Evolutionary conservation across 129 eudicot genomes (phyloP).

Genomic region (Pseudognaphalium luteoalbum): DNA sequence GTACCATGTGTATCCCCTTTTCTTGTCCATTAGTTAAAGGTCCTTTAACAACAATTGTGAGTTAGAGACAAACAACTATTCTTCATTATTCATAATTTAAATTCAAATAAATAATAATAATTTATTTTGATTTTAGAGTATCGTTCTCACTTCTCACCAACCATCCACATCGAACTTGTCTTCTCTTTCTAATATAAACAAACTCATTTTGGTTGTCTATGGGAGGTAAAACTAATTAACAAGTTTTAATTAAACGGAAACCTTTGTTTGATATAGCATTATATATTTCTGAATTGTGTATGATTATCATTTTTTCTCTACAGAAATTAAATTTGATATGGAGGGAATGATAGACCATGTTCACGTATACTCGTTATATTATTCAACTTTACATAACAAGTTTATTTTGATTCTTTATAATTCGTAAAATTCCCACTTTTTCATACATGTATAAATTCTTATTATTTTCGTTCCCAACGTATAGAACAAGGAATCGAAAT

Average conservation of each 20-base stretch:
- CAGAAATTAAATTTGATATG: too few species aligned
- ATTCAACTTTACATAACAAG: too few species aligned
- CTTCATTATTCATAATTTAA: neutral
- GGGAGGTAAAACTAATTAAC: conserved; percentile 2
- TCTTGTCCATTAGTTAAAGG: conserved; percentile 1
- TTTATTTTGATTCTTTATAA: too few species aligned
- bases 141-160: conserved; percentile 23
- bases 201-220: conserved; percentile 15
- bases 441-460: too few species aligned
- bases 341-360: neutral
- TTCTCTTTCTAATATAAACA: conserved; percentile 1
- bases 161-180: conserved; percentile 2
- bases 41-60: neutral
- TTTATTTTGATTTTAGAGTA: neutral
- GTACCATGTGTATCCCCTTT: neutral
- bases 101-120: neutral
- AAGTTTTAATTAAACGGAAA: conserved; percentile 6
- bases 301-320: too few species aligned
- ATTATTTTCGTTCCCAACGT: too few species aligned
- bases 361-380: neutral
- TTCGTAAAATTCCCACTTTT: too few species aligned
- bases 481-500: too few species aligned
- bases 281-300: too few species aligned
- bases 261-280: neutral
- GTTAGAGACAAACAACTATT: neutral